Evolutionary conservation across 768 basidiomycete genomes (phyloP).

Genomic region (Russula foetens): DNA sequence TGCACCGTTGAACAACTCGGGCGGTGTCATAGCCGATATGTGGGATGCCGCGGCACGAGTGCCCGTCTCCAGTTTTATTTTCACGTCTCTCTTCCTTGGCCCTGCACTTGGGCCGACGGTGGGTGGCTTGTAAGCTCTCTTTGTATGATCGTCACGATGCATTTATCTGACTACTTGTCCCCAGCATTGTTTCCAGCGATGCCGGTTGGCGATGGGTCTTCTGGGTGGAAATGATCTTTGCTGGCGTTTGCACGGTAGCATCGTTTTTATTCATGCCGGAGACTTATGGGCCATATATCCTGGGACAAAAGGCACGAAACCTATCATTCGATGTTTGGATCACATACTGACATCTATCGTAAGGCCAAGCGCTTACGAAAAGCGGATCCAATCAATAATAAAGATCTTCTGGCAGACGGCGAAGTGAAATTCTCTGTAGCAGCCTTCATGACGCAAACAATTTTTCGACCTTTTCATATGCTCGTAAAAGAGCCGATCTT

Average conservation of each 20-base stretch:
- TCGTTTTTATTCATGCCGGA: conserved; percentile 1
- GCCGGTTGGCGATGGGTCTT: conserved; percentile 10
- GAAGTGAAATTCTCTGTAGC: conserved; percentile 49
- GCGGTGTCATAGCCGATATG: conserved; percentile 21
- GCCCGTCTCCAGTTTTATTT: conserved; percentile 14
- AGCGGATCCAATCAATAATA: conserved; percentile 37
- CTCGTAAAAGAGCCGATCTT: conserved; percentile 54
- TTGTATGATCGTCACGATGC: background rate
- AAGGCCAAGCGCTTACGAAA: conserved; percentile 42
- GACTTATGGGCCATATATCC: background rate
- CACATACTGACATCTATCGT: background rate
- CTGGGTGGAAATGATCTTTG: conserved; percentile 9
- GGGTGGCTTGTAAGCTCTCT: conserved; percentile 13
- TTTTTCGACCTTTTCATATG: conserved; percentile 54
- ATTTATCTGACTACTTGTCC: background rate
- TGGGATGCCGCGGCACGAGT: conserved; percentile 21
- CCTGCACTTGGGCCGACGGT: conserved; percentile 22
- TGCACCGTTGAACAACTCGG: conserved; percentile 18
- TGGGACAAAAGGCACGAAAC: background rate
- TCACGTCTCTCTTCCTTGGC: conserved; percentile 20
- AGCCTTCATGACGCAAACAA: conserved; percentile 44
- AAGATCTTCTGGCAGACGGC: conserved; percentile 45
- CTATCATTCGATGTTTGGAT: background rate
- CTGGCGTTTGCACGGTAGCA: background rate
- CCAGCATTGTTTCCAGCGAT: background rate